Conservation (phyloP, 1,284 basidiomycete species). For the Amylostereum chailletii region DNA sequence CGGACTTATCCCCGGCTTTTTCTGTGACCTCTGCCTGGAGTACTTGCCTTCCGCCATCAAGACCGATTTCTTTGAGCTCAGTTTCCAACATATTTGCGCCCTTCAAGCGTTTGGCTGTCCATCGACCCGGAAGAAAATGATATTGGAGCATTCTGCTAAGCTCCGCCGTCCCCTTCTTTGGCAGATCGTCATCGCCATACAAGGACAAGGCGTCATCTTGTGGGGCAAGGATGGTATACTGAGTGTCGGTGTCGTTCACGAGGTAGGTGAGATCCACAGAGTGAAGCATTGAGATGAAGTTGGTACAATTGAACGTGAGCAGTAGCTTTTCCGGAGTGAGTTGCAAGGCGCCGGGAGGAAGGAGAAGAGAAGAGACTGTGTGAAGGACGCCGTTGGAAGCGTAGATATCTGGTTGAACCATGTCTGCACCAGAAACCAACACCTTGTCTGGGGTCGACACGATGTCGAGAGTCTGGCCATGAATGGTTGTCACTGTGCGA, state of each 20-base stretch:
- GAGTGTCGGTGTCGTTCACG: conserved; percentile 66
- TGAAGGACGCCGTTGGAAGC: conserved; percentile 95
- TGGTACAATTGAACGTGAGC: conserved; percentile 81
- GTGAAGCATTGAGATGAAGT: conserved; percentile 84
- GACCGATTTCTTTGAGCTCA: conserved; percentile 57
- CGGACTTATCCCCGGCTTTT: conserved; percentile 32
- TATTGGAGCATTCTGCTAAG: conserved; percentile 67
- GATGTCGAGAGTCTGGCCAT: conserved; percentile 62
- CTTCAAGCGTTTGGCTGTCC: conserved; percentile 59
- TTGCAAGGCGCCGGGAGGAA: conserved; percentile 70
- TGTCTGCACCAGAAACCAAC: conserved; percentile 54
- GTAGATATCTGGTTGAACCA: conserved; percentile 74
- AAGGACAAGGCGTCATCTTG: conserved; percentile 76
- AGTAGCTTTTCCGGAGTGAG: conserved; percentile 92
- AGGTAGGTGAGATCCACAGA: conserved; percentile 71
- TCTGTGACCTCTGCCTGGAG: conserved; percentile 59
- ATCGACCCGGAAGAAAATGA: conserved; percentile 80
- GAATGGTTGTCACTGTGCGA: conserved; percentile 57
- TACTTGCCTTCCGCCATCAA: conserved; percentile 67
- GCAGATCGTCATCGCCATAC: conserved; percentile 45
- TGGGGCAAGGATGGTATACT: conserved; percentile 84
- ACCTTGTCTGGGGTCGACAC: conserved; percentile 43
- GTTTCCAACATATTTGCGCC: conserved; percentile 76
- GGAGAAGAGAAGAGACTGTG: conserved; percentile 75
- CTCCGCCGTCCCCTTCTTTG: conserved; percentile 56